phyloP scores from a whole-genome alignment of 345 rosid species.

The Anacardium occidentale region DNA sequence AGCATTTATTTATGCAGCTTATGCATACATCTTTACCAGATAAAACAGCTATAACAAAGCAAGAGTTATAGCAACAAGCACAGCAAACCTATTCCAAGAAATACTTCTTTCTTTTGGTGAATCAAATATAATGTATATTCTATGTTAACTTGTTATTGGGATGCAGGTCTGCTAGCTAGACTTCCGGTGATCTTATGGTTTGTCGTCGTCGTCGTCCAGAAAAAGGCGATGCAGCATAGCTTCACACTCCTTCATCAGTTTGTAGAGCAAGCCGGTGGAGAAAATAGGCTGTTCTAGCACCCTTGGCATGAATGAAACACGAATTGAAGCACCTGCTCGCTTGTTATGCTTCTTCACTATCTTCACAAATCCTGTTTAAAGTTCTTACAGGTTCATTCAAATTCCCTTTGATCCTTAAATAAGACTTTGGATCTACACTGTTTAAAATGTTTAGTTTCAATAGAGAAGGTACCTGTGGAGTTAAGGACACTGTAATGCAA shows the following conservation, averaged over 20 bases:
- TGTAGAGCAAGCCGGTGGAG: conserved; percentile 42
- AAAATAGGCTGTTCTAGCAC: conserved; percentile 42
- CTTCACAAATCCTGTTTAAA: conserved; percentile 36
- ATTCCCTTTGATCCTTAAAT: background rate
- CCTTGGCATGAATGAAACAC: conserved; percentile 28
- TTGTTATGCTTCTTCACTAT: conserved; percentile 56
- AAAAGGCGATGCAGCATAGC: conserved; percentile 33
- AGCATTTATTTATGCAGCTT: too few species aligned
- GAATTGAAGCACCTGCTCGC: conserved; percentile 25
- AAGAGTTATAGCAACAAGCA: too few species aligned
- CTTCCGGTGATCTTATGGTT: conserved; percentile 4
- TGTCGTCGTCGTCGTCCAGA: background rate
- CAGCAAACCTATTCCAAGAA: too few species aligned
- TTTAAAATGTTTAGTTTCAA: too few species aligned
- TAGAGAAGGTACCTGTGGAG: conserved; percentile 30
- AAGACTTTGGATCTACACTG: background rate
- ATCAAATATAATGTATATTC: too few species aligned
- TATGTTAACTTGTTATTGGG: background rate
- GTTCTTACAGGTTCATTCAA: too few species aligned
- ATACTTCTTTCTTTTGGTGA: background rate
- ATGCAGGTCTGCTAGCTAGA: background rate
- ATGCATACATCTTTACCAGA: too few species aligned
- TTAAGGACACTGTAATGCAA: conserved; percentile 41
- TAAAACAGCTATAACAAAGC: too few species aligned
- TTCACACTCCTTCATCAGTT: conserved; percentile 38